Evolutionary conservation across 2,329 filamentous ascomycete genomes (phyloP).

Genomic region (Aspergillus calidoustus): DNA sequence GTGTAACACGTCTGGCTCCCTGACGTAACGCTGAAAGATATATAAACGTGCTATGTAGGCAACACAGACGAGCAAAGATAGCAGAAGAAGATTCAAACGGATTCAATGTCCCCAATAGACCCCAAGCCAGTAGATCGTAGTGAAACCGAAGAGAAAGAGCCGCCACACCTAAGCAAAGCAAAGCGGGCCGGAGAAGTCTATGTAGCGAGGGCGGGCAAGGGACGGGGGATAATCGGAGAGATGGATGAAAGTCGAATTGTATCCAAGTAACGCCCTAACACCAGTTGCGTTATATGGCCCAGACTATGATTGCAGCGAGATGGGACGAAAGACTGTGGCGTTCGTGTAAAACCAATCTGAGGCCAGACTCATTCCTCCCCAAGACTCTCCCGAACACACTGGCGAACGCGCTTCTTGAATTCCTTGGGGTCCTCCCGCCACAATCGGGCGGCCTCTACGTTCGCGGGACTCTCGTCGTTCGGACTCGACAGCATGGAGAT

Average conservation of each 20-base stretch:
- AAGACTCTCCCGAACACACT: conserved; percentile 79
- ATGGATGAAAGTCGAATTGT: neutral
- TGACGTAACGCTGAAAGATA: conserved; percentile 1
- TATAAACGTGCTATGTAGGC: conserved; percentile 7
- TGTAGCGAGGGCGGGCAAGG: neutral
- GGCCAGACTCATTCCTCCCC: conserved; percentile 63
- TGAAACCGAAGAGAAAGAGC: neutral
- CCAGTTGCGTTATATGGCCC: conserved; percentile 3
- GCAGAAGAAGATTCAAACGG: conserved; percentile 10
- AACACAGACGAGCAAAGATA: neutral
- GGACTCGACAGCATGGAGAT: conserved; percentile 91
- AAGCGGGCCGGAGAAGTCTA: neutral
- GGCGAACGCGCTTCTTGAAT: conserved; percentile 77
- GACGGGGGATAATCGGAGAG: neutral
- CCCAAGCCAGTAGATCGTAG: conserved; percentile 1
- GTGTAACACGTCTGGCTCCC: neutral
- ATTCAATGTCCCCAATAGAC: neutral
- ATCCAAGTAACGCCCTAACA: conserved; percentile 9
- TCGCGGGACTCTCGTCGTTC: conserved; percentile 94
- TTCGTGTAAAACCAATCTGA: neutral
- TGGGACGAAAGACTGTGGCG: neutral
- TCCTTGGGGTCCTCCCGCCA: conserved; percentile 80
- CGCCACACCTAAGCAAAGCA: neutral
- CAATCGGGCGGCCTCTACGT: conserved; percentile 88
- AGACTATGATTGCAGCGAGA: conserved; percentile 1